phyloP scores from a whole-genome alignment of 1,284 basidiomycete species.

The Sporisorium scitamineum region DNA sequence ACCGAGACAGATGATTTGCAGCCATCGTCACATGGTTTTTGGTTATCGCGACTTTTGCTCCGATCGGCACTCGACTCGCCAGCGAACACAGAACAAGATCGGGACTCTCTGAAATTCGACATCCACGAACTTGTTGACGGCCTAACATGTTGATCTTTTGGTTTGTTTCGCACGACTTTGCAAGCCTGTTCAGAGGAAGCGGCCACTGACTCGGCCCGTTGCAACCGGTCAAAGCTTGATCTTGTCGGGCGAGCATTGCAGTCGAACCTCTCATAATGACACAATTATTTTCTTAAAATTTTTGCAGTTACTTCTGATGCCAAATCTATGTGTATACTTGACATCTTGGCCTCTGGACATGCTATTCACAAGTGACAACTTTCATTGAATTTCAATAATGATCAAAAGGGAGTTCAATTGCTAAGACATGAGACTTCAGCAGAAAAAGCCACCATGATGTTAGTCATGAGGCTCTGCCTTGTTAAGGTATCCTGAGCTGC shows the following conservation, averaged over 20 bases:
- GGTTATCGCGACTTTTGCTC: not conserved
- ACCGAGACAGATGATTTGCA: not conserved
- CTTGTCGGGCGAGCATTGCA: not conserved
- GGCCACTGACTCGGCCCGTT: not conserved
- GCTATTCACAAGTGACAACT: no score
- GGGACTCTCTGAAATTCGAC: not conserved
- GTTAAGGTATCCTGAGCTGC: no score
- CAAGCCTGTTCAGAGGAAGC: not conserved
- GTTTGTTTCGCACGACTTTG: conserved; percentile 1
- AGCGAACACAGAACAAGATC: not conserved
- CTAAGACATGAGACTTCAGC: no score
- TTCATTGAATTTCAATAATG: no score
- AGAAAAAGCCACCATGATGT: no score
- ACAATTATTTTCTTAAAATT: no score
- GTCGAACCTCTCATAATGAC: no score
- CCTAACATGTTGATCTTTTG: not conserved
- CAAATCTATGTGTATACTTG: no score
- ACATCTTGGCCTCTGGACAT: no score
- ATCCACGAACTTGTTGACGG: not conserved
- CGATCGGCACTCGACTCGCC: not conserved
- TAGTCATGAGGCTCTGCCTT: no score
- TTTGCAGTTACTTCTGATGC: no score
- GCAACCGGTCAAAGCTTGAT: not conserved
- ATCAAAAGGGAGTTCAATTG: no score
- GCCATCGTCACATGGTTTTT: not conserved